Conservation (phyloP, 129 eudicot genomes). For the Lactuca saligna region DNA sequence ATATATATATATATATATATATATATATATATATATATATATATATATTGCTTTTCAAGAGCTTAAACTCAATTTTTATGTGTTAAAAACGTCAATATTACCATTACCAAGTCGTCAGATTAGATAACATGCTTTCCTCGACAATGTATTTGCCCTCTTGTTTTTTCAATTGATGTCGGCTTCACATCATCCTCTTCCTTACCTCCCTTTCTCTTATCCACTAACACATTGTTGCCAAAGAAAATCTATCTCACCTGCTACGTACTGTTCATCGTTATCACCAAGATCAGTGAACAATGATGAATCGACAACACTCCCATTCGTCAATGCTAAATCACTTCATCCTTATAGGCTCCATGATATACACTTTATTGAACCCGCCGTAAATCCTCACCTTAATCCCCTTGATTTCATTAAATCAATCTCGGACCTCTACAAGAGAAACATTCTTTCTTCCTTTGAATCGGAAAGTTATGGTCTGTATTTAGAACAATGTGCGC, state of each 20-base stretch:
- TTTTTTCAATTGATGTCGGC: too few species aligned
- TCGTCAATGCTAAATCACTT: slow-evolving; percentile 18
- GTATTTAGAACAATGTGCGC: slow-evolving; percentile 49
- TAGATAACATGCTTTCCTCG: too few species aligned
- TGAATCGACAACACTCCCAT: slow-evolving; percentile 15
- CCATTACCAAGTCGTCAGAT: too few species aligned
- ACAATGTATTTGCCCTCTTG: too few species aligned
- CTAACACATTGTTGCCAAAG: too few species aligned
- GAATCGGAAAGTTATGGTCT: slow-evolving; percentile 30
- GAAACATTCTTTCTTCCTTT: slow-evolving; percentile 9
- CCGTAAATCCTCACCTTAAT: slow-evolving; percentile 38
- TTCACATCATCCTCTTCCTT: too few species aligned
- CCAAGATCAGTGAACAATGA: slow-evolving; percentile 35
- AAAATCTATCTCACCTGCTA: slow-evolving; percentile 40
- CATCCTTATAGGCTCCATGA: slow-evolving; percentile 51
- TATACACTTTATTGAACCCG: slow-evolving; percentile 44
- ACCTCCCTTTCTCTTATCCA: too few species aligned
- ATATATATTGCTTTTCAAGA: too few species aligned
- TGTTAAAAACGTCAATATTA: too few species aligned
- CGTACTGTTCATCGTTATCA: slow-evolving; percentile 29
- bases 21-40: too few species aligned
- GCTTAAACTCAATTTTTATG: too few species aligned
- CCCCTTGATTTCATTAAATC: slow-evolving; percentile 46
- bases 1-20: too few species aligned
- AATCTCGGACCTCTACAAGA: slow-evolving; percentile 39